Conservation (phyloP, 2,329 filamentous ascomycete genomes). For the Neonectria coccinea region DNA sequence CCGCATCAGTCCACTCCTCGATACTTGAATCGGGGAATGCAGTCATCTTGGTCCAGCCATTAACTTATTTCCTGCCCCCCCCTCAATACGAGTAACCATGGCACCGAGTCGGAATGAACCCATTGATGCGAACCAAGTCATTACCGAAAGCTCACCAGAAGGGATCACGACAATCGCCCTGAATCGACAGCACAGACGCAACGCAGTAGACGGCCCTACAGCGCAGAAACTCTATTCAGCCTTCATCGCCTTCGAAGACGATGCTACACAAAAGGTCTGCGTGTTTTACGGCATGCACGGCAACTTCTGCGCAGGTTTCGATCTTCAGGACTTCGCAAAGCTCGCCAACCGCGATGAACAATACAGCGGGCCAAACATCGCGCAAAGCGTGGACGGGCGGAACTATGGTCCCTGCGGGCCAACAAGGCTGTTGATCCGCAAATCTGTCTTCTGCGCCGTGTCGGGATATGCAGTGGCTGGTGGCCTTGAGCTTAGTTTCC, state of each 20-base stretch:
- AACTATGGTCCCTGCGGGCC: constrained; percentile 63
- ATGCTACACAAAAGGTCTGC: constrained; percentile 63
- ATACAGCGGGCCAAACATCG: constrained; percentile 22
- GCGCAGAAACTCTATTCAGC: constrained; percentile 60
- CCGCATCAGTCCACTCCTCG: no score
- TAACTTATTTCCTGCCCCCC: no score
- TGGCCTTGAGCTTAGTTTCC: constrained; percentile 62
- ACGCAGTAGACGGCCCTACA: constrained; percentile 64
- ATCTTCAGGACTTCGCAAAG: constrained; percentile 59
- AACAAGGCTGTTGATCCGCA: constrained; percentile 60
- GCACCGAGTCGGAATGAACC: no score
- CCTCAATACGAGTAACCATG: no score
- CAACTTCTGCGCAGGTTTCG: constrained; percentile 66
- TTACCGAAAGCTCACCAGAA: constrained; percentile 16
- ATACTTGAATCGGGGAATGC: no score
- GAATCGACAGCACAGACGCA: constrained; percentile 61
- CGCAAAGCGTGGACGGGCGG: constrained; percentile 33
- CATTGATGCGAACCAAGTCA: no score
- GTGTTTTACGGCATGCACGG: constrained; percentile 59
- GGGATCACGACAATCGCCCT: constrained; percentile 69
- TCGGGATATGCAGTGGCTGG: constrained; percentile 66
- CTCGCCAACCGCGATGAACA: constrained; percentile 7
- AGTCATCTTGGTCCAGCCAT: no score
- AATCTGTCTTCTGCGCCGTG: constrained; percentile 65
- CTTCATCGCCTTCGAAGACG: constrained; percentile 62